These are phyloP conservation scores for Akanthomyces lecanii DNA, from an alignment of 2,329 filamentous ascomycete species.

Conservation along the genomic window DNA sequence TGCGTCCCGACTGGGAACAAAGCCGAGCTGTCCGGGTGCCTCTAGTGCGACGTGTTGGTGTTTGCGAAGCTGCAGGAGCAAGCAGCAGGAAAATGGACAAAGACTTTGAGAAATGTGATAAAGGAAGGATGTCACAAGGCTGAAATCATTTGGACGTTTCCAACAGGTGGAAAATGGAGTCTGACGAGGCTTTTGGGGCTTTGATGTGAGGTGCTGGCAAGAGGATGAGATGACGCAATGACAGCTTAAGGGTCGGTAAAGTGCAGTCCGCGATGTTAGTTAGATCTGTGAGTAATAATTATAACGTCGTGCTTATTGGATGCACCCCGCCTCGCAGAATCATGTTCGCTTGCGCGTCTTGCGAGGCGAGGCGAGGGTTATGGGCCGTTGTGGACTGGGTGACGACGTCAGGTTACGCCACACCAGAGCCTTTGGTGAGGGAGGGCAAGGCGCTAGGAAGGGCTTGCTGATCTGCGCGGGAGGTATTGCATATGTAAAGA, in stretches of 20 bases:
- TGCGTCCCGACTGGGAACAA: too few species aligned
- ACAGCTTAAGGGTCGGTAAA: not conserved
- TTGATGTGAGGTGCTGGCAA: not conserved
- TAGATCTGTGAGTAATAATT: not conserved
- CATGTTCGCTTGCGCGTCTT: constrained; percentile 13
- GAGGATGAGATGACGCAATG: constrained; percentile 6
- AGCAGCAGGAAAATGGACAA: too few species aligned
- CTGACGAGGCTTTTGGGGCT: too few species aligned
- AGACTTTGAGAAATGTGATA: too few species aligned
- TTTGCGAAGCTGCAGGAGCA: too few species aligned
- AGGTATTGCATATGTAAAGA: not conserved
- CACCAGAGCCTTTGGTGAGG: not conserved
- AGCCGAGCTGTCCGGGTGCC: too few species aligned
- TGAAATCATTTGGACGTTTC: too few species aligned
- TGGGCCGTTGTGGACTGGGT: constrained; percentile 7
- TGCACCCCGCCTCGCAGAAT: not conserved
- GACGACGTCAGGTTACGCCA: constrained; percentile 14
- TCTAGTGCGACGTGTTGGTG: too few species aligned
- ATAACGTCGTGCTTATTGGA: not conserved
- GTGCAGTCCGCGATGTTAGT: not conserved
- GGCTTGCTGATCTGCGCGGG: not conserved
- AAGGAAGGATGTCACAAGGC: too few species aligned
- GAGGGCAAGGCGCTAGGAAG: not conserved
- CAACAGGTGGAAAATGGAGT: too few species aligned
- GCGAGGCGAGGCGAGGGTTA: constrained; percentile 2